Conservation (phyloP, 73 alveolate genomes). For the Paramecium sexaurelia region DNA sequence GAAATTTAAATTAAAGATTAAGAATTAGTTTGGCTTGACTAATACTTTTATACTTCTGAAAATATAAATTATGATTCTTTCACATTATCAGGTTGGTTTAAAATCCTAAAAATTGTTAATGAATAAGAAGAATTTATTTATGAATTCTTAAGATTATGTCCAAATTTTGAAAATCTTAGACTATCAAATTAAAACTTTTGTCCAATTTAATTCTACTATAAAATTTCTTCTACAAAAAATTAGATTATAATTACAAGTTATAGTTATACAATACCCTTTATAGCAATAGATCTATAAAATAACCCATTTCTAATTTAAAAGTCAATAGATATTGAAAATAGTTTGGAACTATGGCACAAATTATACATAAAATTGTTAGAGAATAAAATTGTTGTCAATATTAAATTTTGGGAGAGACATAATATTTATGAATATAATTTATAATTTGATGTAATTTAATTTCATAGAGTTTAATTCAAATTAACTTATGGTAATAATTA, state of each 20-base stretch:
- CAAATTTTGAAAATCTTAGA: not conserved
- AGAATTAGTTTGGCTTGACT: not conserved
- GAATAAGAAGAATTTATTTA: not conserved
- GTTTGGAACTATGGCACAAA: not conserved
- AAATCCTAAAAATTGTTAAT: not conserved
- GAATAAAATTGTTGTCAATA: not conserved
- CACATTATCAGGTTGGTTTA: not conserved
- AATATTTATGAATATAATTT: not conserved
- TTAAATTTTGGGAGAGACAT: not conserved
- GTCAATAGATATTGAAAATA: not conserved
- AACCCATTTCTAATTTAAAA: not conserved
- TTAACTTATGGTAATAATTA: not conserved
- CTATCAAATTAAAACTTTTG: not conserved
- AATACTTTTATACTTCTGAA: not conserved
- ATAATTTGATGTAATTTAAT: not conserved
- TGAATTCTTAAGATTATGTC: not conserved
- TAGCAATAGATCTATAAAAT: not conserved
- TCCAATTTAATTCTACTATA: not conserved
- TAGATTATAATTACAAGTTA: not conserved
- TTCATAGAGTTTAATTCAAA: not conserved
- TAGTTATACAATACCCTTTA: not conserved
- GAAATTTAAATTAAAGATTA: not conserved
- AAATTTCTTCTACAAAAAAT: not conserved
- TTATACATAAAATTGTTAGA: not conserved
- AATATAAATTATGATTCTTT: not conserved